Evolutionary conservation across 2,329 filamentous ascomycete species (phyloP), one percentile per base, ranked within the genome.

Genomic region (Triangularia verruculosa): DNA sequence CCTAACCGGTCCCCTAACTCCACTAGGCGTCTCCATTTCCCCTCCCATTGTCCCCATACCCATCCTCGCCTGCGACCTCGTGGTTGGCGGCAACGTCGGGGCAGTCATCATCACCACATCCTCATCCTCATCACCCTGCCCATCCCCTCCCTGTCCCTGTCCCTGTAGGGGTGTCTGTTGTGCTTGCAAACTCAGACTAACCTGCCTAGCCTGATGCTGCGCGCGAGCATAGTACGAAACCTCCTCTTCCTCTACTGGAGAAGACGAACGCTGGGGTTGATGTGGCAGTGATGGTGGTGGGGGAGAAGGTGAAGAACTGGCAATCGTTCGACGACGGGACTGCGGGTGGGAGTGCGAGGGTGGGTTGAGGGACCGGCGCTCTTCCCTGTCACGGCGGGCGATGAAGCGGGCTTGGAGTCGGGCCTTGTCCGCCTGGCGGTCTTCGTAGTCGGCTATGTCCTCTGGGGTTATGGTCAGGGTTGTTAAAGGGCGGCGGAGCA

Each of bases 401-500:
- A 22, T 12, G 34, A 43, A 39, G 9, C 27, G 28, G 56, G 34
- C 17, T 15, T 34, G 30, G 32, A 22, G 8, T 4, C 28, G 27
- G 11, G 4, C n/a, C 9, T 32, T 32, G 9, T 72, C 71, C 24
- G 78, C 78, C 65, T 86, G 83, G 27, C 82, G 81, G 73, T 89
- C 87, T 72, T 92, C 89, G 77, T 90, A 91, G 61, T 83, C 80
- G 43, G 88, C 86, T 43, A 92, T 81, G 74, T 92, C 89, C 72
- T 90, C 87, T 56, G 86, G 80, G 2, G 89, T 91, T 67, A 92
- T 83, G 61, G 83, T 80, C 66, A 92, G 85, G 13, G 84, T 84
- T 55, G 89, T 92, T 11, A 89, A 83, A 15, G 86, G 83, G 54
- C 89, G 73, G 61, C 75, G 75, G n/a, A 77, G 72, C 75, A 78